Percentiles rank a stretch among this genome's conserved stretches.
Conservation (phyloP, 2,329 filamentous ascomycete genomes). For the Pseudocercospora vitis region DNA sequence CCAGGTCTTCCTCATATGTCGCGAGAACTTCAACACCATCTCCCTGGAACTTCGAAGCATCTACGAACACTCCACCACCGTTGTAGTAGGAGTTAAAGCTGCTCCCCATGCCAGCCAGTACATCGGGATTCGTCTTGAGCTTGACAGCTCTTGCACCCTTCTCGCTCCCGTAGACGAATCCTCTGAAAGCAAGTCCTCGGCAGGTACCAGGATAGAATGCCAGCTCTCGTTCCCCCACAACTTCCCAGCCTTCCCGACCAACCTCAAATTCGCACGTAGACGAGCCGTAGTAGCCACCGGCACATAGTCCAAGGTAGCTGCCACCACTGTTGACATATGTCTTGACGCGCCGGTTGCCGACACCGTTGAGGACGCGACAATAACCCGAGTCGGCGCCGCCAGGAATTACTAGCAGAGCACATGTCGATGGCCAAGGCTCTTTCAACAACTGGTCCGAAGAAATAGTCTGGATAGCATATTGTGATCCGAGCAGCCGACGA, state of each 20-base stretch:
- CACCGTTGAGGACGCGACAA: constrained; percentile 81
- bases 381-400: constrained; percentile 94
- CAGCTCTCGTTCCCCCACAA: constrained; percentile 80
- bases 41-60: constrained; percentile 62
- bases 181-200: constrained; percentile 80
- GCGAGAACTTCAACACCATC: constrained; percentile 78
- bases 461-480: constrained; percentile 90
- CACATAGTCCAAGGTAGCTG: constrained; percentile 85
- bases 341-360: constrained; percentile 78
- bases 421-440: constrained; percentile 86
- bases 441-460: constrained; percentile 76
- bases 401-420: constrained; percentile 85
- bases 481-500: constrained; percentile 78
- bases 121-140: constrained; percentile 62
- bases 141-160: constrained; percentile 72
- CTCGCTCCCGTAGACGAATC: constrained; percentile 90
- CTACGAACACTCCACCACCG: constrained; percentile 89
- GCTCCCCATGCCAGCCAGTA: constrained; percentile 56
- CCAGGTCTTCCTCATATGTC: constrained; percentile 70
- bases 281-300: constrained; percentile 88
- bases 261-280: constrained; percentile 87
- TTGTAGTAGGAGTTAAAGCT: constrained; percentile 84
- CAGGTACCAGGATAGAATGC: constrained; percentile 85
- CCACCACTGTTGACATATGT: constrained; percentile 86
- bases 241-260: constrained; percentile 75